phyloP scores from a whole-genome alignment of 1,284 basidiomycete species.

The Microbotryum silenes-acaulis region DNA sequence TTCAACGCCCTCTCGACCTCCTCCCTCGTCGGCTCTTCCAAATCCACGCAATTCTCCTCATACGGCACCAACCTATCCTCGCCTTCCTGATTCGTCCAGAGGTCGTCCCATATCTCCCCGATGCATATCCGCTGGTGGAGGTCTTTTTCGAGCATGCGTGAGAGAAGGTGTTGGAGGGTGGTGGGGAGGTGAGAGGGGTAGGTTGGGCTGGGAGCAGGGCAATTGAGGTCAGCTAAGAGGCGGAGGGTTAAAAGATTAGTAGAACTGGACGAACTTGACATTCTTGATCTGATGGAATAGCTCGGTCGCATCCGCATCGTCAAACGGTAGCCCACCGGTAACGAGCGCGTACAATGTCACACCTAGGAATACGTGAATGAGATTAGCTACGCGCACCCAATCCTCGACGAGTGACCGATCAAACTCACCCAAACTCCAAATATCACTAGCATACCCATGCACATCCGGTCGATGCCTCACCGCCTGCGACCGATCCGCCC shows the following conservation, averaged over 20 bases:
- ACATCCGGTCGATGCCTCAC: slow-evolving; percentile 32
- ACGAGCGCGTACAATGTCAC: slow-evolving; percentile 52
- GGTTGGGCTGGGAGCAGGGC: background rate
- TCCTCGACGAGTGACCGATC: no score
- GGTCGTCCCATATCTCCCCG: slow-evolving; percentile 41
- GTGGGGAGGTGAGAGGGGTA: slow-evolving; percentile 12
- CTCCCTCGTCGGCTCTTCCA: slow-evolving; percentile 43
- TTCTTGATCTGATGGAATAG: slow-evolving; percentile 47
- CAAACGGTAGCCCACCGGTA: slow-evolving; percentile 48
- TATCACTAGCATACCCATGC: slow-evolving; percentile 48
- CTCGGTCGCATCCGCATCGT: slow-evolving; percentile 45
- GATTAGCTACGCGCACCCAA: no score
- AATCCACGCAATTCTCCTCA: slow-evolving; percentile 42
- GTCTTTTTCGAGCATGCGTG: slow-evolving; percentile 42
- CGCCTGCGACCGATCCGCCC: no score
- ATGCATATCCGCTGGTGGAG: slow-evolving; percentile 40
- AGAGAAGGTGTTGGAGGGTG: slow-evolving; percentile 38
- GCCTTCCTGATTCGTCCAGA: slow-evolving; percentile 43
- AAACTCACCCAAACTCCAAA: slow-evolving; percentile 48
- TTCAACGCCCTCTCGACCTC: slow-evolving; percentile 43
- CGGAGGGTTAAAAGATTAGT: background rate
- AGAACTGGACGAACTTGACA: slow-evolving; percentile 39
- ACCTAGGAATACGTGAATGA: slow-evolving; percentile 32
- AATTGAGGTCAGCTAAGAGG: background rate
- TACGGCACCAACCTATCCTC: slow-evolving; percentile 40